phyloP scores from a whole-genome alignment of 2,329 filamentous ascomycete species.

The Fonsecaea multimorphosa region DNA sequence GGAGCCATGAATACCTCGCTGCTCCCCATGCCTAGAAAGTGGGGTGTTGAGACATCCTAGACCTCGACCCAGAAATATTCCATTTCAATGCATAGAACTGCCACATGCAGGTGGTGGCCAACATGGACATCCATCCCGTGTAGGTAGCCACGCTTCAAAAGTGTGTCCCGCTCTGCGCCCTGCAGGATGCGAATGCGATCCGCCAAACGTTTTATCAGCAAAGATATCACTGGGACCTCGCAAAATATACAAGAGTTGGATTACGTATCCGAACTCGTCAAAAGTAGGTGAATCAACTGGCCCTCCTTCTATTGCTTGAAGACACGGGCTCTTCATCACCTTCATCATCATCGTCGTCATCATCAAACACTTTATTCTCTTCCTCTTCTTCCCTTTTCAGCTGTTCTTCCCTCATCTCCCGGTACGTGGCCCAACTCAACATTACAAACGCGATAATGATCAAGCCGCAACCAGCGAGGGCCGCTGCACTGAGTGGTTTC shows the following conservation, averaged over 20 bases:
- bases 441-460: slow-evolving; percentile 90
- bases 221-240: background rate
- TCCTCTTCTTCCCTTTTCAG: slow-evolving; percentile 60
- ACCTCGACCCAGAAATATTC: background rate
- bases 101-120: background rate
- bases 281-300: slow-evolving; percentile 4
- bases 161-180: background rate
- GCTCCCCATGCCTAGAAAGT: background rate
- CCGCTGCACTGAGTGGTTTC: slow-evolving; percentile 73
- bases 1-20: background rate
- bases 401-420: slow-evolving; percentile 87
- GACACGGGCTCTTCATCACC: slow-evolving; percentile 20
- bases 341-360: slow-evolving; percentile 42
- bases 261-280: background rate
- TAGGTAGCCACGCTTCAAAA: background rate
- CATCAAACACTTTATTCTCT: slow-evolving; percentile 51
- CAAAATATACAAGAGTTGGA: slow-evolving; percentile 12
- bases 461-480: slow-evolving; percentile 79
- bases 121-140: no score
- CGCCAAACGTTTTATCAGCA: slow-evolving; percentile 3
- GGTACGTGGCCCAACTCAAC: slow-evolving; percentile 88
- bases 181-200: background rate
- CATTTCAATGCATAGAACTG: background rate
- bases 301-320: background rate
- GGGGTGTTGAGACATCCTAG: background rate